These are phyloP conservation scores for Amyloporia xantha DNA, from an alignment of 768 basidiomycete genomes.

Conservation along the genomic window DNA sequence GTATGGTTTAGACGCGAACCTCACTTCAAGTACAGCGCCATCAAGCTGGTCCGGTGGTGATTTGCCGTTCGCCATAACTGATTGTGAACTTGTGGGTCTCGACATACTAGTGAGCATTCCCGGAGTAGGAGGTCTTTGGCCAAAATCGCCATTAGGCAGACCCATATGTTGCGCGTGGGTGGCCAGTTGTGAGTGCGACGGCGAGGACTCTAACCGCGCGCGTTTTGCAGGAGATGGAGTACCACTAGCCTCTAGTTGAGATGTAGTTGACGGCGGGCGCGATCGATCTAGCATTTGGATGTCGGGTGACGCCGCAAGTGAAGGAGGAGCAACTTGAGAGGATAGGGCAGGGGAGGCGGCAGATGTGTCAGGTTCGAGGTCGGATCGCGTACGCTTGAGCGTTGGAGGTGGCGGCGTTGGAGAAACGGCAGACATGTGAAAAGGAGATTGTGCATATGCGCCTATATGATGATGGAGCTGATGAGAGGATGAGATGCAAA, in stretches of 20 bases:
- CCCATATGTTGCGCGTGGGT: background rate
- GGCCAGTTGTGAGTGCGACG: conserved; percentile 7
- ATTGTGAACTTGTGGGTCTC: conserved; percentile 39
- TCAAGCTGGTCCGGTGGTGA: conserved; percentile 33
- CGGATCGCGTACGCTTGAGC: conserved; percentile 59
- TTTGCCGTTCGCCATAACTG: conserved; percentile 37
- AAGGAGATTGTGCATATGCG: conserved; percentile 45
- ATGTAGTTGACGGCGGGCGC: conserved; percentile 44
- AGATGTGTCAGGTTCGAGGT: conserved; percentile 49
- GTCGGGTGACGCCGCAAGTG: conserved; percentile 34
- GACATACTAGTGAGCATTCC: conserved; percentile 39
- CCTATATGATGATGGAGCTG: conserved; percentile 41
- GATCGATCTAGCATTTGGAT: conserved; percentile 40
- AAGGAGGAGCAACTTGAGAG: conserved; percentile 17
- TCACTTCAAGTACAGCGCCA: conserved; percentile 40
- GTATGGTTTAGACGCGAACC: conserved; percentile 64
- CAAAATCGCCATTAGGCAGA: background rate
- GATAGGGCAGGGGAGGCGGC: conserved; percentile 9
- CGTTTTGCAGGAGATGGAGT: conserved; percentile 71
- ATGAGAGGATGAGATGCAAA: conserved; percentile 46
- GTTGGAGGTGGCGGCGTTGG: conserved; percentile 36
- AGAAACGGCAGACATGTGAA: conserved; percentile 29
- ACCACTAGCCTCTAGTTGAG: conserved; percentile 49
- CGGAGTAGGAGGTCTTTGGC: conserved; percentile 19
- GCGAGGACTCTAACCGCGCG: conserved; percentile 46